phyloP scores from a whole-genome alignment of 192 early-diverging fungal species.

The Coemansia sp. region DNA sequence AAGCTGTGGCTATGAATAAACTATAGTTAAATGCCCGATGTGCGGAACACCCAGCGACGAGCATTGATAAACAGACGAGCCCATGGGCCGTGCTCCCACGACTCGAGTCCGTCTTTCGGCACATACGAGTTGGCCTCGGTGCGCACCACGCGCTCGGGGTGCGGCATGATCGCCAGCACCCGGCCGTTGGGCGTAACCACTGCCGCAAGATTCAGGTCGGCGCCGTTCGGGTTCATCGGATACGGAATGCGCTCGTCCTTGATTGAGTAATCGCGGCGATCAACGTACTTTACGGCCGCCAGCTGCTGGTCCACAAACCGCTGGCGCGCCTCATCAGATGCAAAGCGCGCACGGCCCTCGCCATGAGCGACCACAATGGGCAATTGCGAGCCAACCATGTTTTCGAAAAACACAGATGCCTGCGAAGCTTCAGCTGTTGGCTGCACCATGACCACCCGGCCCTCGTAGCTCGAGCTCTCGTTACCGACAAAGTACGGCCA shows the following conservation, averaged over 20 bases:
- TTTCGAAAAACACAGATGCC: constrained; percentile 76
- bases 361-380: constrained; percentile 98
- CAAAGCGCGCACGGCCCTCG: constrained; percentile 90
- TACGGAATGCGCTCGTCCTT: constrained; percentile 77
- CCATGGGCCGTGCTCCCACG: constrained; percentile 75
- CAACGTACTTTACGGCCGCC: constrained; percentile 76
- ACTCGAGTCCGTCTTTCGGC: constrained; percentile 39
- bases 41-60: constrained; percentile 72
- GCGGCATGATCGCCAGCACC: constrained; percentile 95
- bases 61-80: constrained; percentile 92
- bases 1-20: constrained; percentile 60
- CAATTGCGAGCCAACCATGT: constrained; percentile 86
- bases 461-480: constrained; percentile 94
- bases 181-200: constrained; percentile 83
- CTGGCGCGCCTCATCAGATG: constrained; percentile 38
- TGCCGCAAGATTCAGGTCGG: constrained; percentile 82
- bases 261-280: constrained; percentile 61
- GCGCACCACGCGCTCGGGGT: constrained; percentile 91
- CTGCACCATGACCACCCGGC: constrained; percentile 75
- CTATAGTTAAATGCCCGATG: background rate
- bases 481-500: constrained; percentile 97
- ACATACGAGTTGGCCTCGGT: constrained; percentile 89
- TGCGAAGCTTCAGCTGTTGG: constrained; percentile 19
- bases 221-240: constrained; percentile 98
- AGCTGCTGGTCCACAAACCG: constrained; percentile 55